Percentiles rank a stretch among this genome's conserved stretches.
These are phyloP conservation scores for Chlorella vulgaris DNA, from an alignment of 139 green algal species.

Conservation along the genomic window DNA sequence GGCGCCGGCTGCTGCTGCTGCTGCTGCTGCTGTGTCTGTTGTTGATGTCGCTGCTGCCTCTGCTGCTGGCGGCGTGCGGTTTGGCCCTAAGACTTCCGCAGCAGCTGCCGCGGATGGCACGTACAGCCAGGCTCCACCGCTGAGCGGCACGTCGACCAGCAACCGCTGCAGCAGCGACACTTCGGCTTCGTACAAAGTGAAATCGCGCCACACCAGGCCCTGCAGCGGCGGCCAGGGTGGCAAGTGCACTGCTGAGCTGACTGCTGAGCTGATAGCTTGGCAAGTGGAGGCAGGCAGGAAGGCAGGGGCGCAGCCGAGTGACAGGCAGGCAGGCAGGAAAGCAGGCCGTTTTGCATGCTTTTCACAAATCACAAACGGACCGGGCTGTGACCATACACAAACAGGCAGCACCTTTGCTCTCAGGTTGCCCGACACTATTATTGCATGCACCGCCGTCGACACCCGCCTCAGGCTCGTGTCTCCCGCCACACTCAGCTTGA, in stretches of 20 bases:
- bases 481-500: conserved; percentile 36
- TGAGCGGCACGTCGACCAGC: conserved; percentile 66
- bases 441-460: conserved; percentile 21
- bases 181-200: conserved; percentile 55
- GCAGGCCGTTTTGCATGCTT: too few species aligned
- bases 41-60: too few species aligned
- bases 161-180: conserved; percentile 67
- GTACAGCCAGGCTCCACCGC: conserved; percentile 67
- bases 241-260: not conserved
- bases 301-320: too few species aligned
- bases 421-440: not conserved
- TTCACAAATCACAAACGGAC: too few species aligned
- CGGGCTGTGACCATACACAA: too few species aligned
- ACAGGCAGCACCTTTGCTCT: not conserved
- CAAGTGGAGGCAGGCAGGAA: too few species aligned
- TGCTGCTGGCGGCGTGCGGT: not conserved
- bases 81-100: too few species aligned
- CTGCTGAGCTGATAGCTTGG: not conserved
- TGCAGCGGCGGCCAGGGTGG: not conserved
- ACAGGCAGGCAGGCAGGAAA: too few species aligned
- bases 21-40: too few species aligned
- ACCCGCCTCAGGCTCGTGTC: conserved; percentile 42
- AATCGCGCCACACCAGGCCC: conserved; percentile 45
- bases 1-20: too few species aligned
- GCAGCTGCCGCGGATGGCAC: conserved; percentile 27